Conservation (phyloP, 108 stramenopile species). For the Discostella pseudostelligera region DNA sequence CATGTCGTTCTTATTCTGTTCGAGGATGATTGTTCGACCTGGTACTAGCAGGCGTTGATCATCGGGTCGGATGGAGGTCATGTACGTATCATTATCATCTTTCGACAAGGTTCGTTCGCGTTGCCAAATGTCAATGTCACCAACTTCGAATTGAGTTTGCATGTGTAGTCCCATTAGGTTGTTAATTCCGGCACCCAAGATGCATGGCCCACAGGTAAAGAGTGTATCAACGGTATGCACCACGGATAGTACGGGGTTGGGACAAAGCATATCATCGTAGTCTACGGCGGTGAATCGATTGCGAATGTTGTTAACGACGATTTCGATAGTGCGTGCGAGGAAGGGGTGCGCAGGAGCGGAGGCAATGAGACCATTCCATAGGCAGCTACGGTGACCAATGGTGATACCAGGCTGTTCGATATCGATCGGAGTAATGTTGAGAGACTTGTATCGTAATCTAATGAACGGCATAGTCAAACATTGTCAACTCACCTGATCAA, state of each 20-base stretch:
- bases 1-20: constrained; percentile 89
- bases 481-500: constrained; percentile 46
- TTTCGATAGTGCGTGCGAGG: constrained; percentile 74
- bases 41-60: constrained; percentile 53
- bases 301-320: constrained; percentile 83
- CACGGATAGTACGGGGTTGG: constrained; percentile 65
- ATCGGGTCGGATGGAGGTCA: constrained; percentile 22
- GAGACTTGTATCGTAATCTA: background rate
- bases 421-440: background rate
- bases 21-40: constrained; percentile 69
- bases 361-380: constrained; percentile 90
- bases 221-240: constrained; percentile 74
- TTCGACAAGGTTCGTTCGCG: constrained; percentile 30
- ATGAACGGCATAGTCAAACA: background rate
- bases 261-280: constrained; percentile 69
- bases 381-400: constrained; percentile 64
- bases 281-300: constrained; percentile 81
- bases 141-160: constrained; percentile 68
- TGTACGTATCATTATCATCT: constrained; percentile 26
- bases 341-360: constrained; percentile 83
- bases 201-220: constrained; percentile 82
- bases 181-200: constrained; percentile 72
- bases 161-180: constrained; percentile 71
- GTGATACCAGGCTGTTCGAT: constrained; percentile 50
- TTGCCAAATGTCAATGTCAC: constrained; percentile 64